Conservation (phyloP, 2,329 filamentous ascomycete genomes). For the Fusarium tanahbumbuense region DNA sequence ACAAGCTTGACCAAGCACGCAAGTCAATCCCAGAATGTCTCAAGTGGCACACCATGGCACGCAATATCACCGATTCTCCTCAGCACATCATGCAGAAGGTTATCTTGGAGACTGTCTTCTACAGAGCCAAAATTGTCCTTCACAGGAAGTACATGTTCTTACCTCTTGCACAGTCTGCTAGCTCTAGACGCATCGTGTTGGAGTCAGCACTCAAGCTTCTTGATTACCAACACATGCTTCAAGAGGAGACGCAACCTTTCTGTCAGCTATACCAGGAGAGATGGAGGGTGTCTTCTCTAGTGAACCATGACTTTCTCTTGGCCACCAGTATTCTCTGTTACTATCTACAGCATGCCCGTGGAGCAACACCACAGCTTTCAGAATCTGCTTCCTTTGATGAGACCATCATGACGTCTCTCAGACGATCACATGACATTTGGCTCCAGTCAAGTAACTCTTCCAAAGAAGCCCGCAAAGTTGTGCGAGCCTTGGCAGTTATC, state of each 20-base stretch:
- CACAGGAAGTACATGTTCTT: conserved; percentile 17
- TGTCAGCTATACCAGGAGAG: conserved; percentile 19
- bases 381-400: not conserved
- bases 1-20: not conserved
- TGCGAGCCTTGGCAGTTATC: not conserved
- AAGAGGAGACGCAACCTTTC: conserved; percentile 8
- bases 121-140: conserved; percentile 13
- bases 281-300: conserved; percentile 9
- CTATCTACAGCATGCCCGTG: not conserved
- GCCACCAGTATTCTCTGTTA: not conserved
- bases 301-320: conserved; percentile 9
- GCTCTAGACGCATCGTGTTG: conserved; percentile 7
- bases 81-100: conserved; percentile 17
- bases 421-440: conserved; percentile 14
- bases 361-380: not conserved
- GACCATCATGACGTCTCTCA: not conserved
- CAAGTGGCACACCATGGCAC: conserved; percentile 11
- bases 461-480: conserved; percentile 1
- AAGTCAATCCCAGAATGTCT: conserved; percentile 9
- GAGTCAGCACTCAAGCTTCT: conserved; percentile 20
- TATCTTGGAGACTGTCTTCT: not conserved
- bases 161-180: accelerated
- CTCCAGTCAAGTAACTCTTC: not conserved
- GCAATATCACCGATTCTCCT: conserved; percentile 8
- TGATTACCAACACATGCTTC: conserved; percentile 10